Evolutionary conservation across 305 asterid species (phyloP).

Genomic region (Rubia peregrina): DNA sequence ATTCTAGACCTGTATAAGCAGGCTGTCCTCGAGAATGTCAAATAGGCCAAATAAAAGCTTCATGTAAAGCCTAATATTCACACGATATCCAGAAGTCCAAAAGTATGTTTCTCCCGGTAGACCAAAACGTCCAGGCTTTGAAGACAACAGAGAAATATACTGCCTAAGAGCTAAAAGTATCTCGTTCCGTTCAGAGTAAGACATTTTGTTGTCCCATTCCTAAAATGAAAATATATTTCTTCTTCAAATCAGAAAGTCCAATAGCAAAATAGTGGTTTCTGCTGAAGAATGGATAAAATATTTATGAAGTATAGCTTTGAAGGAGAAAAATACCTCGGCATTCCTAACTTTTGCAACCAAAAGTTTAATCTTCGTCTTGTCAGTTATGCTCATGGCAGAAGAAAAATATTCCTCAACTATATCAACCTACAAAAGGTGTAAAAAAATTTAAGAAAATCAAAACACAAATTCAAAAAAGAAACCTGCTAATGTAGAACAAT

Average conservation of each 20-base stretch:
- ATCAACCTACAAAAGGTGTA: slow-evolving; percentile 51
- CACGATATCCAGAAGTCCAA: slow-evolving; percentile 79
- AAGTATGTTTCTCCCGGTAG: slow-evolving; percentile 75
- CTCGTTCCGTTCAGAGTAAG: slow-evolving; percentile 66
- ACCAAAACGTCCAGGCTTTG: slow-evolving; percentile 68
- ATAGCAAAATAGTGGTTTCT: slow-evolving; percentile 20
- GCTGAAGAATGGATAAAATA: slow-evolving; percentile 15
- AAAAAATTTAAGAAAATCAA: slow-evolving; percentile 6
- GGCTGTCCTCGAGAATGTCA: slow-evolving; percentile 89
- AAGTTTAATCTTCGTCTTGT: slow-evolving; percentile 42
- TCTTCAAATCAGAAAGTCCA: neutral
- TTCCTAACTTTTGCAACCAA: slow-evolving; percentile 65
- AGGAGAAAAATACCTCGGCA: slow-evolving; percentile 44
- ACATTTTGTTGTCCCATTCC: slow-evolving; percentile 87
- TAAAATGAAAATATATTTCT: slow-evolving; percentile 22
- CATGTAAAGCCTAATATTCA: slow-evolving; percentile 77
- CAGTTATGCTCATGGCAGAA: slow-evolving; percentile 38
- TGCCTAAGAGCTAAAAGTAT: slow-evolving; percentile 58
- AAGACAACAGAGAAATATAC: slow-evolving; percentile 51
- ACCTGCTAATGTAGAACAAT: slow-evolving; percentile 10
- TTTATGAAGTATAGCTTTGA: slow-evolving; percentile 17
- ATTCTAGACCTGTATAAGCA: slow-evolving; percentile 69
- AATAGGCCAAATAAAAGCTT: slow-evolving; percentile 77
- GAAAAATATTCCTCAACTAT: slow-evolving; percentile 72
- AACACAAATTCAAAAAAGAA: slow-evolving; percentile 25